Evolutionary conservation across 2,329 filamentous ascomycete genomes (phyloP).

Genomic region (Arthrobotrys conoides): DNA sequence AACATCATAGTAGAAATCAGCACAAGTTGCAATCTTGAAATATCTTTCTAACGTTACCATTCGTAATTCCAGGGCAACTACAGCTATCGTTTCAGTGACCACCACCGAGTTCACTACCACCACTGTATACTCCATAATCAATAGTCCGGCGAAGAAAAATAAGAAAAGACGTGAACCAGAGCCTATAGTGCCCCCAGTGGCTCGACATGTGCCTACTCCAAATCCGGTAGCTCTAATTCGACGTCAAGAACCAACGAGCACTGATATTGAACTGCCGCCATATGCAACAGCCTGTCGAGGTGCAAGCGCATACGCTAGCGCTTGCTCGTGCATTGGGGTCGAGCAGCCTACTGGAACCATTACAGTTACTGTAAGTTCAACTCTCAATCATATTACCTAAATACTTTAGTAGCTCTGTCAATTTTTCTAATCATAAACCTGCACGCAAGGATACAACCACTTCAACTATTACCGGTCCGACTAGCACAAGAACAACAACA

Average conservation of each 20-base stretch:
- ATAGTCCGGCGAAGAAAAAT: neutral
- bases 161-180: neutral
- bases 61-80: neutral
- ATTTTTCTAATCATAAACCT: neutral
- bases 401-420: neutral
- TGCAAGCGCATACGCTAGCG: conserved; percentile 14
- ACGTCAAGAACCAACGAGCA: conserved; percentile 1
- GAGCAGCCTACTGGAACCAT: conserved; percentile 12
- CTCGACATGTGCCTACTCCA: neutral
- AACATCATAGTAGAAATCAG: neutral
- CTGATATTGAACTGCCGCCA: neutral
- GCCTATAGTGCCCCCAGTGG: neutral
- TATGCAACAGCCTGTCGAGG: conserved; percentile 14
- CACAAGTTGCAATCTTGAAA: too few relatives aligned
- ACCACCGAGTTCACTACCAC: conserved; percentile 12
- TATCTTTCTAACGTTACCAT: too few relatives aligned
- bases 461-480: neutral
- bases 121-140: conserved; percentile 15
- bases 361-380: conserved; percentile 7
- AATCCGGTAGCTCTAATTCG: neutral
- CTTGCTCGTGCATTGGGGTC: conserved; percentile 23
- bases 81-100: neutral
- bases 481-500: neutral
- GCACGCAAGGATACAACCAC: conserved; percentile 8
- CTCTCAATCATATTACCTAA: neutral